Evolutionary conservation across 2,329 filamentous ascomycete species (phyloP).

Genomic region (Aschersonia sp.): DNA sequence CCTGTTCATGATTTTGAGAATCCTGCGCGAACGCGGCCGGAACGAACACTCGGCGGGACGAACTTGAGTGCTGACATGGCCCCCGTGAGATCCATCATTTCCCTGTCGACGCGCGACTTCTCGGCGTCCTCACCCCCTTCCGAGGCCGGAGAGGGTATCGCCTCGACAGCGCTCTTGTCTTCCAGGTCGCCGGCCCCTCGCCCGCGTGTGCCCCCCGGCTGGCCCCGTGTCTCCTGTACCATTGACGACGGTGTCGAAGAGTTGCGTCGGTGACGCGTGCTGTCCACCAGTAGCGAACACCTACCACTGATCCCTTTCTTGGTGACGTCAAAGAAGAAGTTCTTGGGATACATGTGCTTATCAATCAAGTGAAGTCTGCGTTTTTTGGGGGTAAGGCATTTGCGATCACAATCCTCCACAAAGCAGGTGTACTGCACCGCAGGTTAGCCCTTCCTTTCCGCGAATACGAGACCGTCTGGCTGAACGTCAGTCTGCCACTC

Average conservation of each 20-base stretch:
- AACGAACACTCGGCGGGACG: constrained; percentile 51
- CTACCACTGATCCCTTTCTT: constrained; percentile 81
- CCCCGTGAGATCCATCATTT: constrained; percentile 48
- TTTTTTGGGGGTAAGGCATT: constrained; percentile 73
- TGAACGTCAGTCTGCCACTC: constrained; percentile 16
- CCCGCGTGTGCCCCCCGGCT: constrained; percentile 14
- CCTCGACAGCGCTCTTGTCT: constrained; percentile 7
- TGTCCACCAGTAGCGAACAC: constrained; percentile 59
- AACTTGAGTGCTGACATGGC: constrained; percentile 62
- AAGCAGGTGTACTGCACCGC: constrained; percentile 64
- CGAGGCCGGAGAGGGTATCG: constrained; percentile 4
- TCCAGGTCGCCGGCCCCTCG: constrained; percentile 3
- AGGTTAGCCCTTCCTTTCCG: background rate
- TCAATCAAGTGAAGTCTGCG: constrained; percentile 79
- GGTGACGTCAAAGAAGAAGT: constrained; percentile 78
- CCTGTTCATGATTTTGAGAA: constrained; percentile 30
- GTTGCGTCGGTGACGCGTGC: constrained; percentile 29
- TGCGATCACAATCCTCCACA: constrained; percentile 72
- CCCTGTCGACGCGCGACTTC: constrained; percentile 23
- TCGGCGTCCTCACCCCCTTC: constrained; percentile 6
- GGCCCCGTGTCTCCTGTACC: constrained; percentile 17
- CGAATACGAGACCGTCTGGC: background rate
- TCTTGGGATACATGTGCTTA: constrained; percentile 82
- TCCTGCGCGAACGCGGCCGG: constrained; percentile 42
- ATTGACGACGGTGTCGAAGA: constrained; percentile 26